These are phyloP conservation scores for Colletotrichum camelliae DNA, from an alignment of 2,329 filamentous ascomycete genomes.

Conservation along the genomic window DNA sequence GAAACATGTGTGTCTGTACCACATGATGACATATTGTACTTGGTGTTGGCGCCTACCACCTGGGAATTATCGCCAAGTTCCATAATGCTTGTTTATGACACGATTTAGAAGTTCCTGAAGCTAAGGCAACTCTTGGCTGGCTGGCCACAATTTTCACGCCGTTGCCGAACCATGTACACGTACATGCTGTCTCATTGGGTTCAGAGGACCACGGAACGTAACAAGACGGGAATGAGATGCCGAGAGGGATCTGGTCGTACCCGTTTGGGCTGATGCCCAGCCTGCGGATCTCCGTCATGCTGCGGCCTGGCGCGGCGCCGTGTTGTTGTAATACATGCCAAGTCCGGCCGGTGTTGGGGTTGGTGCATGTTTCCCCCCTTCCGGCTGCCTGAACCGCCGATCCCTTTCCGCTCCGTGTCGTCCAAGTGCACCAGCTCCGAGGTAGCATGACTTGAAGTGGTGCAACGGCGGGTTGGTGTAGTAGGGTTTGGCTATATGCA, in stretches of 20 bases:
- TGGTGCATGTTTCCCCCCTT: background rate
- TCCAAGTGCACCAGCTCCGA: background rate
- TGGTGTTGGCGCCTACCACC: no score
- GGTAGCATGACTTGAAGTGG: background rate
- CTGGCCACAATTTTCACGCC: background rate
- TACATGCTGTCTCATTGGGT: background rate
- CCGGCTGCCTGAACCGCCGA: background rate
- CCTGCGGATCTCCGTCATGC: slow-evolving; percentile 9
- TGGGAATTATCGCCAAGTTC: background rate
- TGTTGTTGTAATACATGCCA: background rate
- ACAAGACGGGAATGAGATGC: background rate
- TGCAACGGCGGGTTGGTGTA: background rate
- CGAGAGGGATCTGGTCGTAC: background rate
- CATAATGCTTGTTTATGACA: no score
- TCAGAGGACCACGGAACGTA: background rate
- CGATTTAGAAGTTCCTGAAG: background rate
- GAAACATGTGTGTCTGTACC: background rate
- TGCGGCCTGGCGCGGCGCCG: background rate
- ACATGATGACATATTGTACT: background rate
- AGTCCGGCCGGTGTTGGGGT: background rate
- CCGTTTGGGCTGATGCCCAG: background rate
- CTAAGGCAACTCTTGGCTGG: background rate
- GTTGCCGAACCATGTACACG: background rate
- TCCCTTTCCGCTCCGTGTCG: background rate
- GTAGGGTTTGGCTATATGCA: background rate